These are phyloP conservation scores for Leptomonas seymouri DNA, from an alignment of 208 protist species.

Conservation along the genomic window DNA sequence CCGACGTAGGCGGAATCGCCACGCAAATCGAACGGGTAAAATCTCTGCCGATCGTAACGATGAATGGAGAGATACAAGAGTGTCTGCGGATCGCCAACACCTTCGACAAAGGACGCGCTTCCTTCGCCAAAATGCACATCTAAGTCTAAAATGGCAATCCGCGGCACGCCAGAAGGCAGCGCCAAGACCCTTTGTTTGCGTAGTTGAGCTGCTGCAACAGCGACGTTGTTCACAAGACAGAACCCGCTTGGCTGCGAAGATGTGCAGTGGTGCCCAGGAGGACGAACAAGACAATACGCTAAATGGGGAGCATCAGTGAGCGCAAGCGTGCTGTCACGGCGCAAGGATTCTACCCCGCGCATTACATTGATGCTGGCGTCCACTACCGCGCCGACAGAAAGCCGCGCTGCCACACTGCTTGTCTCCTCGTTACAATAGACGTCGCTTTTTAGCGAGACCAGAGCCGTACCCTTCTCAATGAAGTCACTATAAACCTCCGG, in stretches of 20 bases:
- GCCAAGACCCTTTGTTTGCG: slow-evolving; percentile 19
- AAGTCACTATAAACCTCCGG: slow-evolving; percentile 47
- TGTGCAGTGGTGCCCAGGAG: slow-evolving; percentile 91
- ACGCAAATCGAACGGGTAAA: slow-evolving; percentile 63
- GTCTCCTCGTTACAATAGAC: slow-evolving; percentile 79
- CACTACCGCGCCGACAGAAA: slow-evolving; percentile 69
- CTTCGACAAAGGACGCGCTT: slow-evolving; percentile 89
- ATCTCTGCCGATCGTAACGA: slow-evolving; percentile 64
- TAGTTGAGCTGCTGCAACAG: slow-evolving; percentile 64
- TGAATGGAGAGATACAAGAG: slow-evolving; percentile 90
- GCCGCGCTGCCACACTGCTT: slow-evolving; percentile 55
- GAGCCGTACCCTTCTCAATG: slow-evolving; percentile 44
- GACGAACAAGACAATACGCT: slow-evolving; percentile 84
- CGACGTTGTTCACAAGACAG: slow-evolving; percentile 92
- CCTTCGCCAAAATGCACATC: slow-evolving; percentile 95
- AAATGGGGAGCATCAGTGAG: slow-evolving; percentile 33
- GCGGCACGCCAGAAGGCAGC: slow-evolving; percentile 17
- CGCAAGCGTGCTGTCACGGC: background rate
- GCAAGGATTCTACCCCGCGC: slow-evolving; percentile 5
- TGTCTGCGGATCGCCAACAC: slow-evolving; percentile 20
- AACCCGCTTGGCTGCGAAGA: slow-evolving; percentile 73
- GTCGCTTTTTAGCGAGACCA: slow-evolving; percentile 60
- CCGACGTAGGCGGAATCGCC: slow-evolving; percentile 52
- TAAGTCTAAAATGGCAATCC: slow-evolving; percentile 87
- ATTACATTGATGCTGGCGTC: slow-evolving; percentile 55